Evolutionary conservation across 116 monocot species (phyloP).

Genomic region (Papilionanthe hybrid): DNA sequence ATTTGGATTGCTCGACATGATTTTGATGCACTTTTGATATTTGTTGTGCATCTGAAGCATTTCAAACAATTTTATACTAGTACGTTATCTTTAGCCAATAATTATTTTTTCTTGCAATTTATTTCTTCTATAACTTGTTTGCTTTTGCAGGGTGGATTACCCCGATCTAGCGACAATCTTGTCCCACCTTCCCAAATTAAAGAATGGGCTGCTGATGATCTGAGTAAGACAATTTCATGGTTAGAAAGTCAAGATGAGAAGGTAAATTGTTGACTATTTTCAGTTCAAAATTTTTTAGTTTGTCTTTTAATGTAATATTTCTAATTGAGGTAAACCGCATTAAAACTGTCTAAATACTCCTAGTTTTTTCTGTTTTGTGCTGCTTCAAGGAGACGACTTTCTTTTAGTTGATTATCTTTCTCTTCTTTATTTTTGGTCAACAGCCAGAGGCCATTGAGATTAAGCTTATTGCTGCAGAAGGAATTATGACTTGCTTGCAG

Average conservation of each 20-base stretch:
- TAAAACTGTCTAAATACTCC: neutral
- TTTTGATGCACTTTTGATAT: neutral
- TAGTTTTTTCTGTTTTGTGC: neutral
- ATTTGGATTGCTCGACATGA: neutral
- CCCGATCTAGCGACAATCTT: slow-evolving; percentile 11
- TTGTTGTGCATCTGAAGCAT: neutral
- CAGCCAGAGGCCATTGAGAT: slow-evolving; percentile 79
- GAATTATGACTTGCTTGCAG: slow-evolving; percentile 83
- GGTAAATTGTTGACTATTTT: slow-evolving; percentile 24
- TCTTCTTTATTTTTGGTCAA: slow-evolving; percentile 15
- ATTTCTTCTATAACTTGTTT: neutral
- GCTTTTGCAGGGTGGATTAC: slow-evolving; percentile 29
- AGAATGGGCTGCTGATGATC: slow-evolving; percentile 65
- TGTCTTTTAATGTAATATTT: neutral
- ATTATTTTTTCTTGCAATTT: neutral
- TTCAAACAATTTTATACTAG: neutral
- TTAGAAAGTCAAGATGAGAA: slow-evolving; percentile 84
- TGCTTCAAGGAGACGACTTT: neutral
- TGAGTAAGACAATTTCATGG: slow-evolving; percentile 66
- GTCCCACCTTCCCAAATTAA: slow-evolving; percentile 65
- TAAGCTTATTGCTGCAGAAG: slow-evolving; percentile 77
- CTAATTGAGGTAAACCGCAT: neutral
- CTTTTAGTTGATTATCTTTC: neutral
- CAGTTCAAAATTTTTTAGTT: neutral
- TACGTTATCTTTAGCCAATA: neutral